These are phyloP conservation scores for Citrus trifoliata DNA, from an alignment of 345 rosid species.

Conservation along the genomic window DNA sequence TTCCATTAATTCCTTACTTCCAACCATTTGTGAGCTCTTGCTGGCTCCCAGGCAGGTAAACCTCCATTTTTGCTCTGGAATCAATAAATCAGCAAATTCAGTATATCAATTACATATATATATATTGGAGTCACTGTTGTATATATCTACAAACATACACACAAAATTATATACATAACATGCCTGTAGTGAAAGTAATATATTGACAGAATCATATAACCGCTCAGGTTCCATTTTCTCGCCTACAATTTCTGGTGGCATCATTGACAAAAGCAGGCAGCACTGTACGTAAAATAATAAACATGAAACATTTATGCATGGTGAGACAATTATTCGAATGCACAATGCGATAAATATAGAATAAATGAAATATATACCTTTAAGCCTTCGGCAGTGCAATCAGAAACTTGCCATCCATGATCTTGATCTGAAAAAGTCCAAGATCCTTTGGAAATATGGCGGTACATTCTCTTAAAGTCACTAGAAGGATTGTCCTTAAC, in stretches of 20 bases:
- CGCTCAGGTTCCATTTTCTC: slow-evolving; percentile 31
- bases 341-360: too few species aligned
- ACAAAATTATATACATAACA: too few species aligned
- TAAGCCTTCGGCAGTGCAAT: slow-evolving; percentile 12
- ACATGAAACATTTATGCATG: too few species aligned
- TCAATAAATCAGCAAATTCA: too few species aligned
- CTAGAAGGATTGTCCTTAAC: slow-evolving; percentile 15
- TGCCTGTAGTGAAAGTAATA: slow-evolving; percentile 40
- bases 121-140: too few species aligned
- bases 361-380: neutral
- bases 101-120: too few species aligned
- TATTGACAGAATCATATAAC: slow-evolving; percentile 40
- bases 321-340: neutral
- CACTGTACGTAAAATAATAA: slow-evolving; percentile 16
- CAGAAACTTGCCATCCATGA: slow-evolving; percentile 20
- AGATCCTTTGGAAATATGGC: slow-evolving; percentile 8
- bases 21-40: slow-evolving; percentile 11
- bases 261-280: slow-evolving; percentile 32
- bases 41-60: slow-evolving; percentile 48
- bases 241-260: slow-evolving; percentile 34
- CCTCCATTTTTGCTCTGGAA: slow-evolving; percentile 46
- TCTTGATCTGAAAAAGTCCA: slow-evolving; percentile 18
- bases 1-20: slow-evolving; percentile 24
- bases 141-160: too few species aligned
- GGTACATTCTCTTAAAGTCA: slow-evolving; percentile 3